Evolutionary conservation across 257 asterid genomes (phyloP).

Genomic region (Solanum bukasovii): DNA sequence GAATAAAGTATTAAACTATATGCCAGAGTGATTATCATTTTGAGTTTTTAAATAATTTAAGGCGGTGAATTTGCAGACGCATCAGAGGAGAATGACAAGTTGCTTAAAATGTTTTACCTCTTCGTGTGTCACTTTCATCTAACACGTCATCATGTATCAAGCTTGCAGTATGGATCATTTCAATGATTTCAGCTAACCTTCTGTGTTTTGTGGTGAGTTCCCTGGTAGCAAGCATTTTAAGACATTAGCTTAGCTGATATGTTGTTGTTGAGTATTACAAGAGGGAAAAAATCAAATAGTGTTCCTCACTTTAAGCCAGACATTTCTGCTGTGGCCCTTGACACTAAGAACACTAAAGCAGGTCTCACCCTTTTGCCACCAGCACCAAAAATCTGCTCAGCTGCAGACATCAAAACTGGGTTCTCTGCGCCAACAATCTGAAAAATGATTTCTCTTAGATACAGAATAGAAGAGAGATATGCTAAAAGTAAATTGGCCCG

Average conservation of each 20-base stretch:
- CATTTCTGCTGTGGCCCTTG: constrained; percentile 85
- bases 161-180: constrained; percentile 98
- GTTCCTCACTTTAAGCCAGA: constrained; percentile 61
- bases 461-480: not conserved
- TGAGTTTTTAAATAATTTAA: not conserved
- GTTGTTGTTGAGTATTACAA: not conserved
- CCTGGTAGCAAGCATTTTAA: constrained; percentile 24
- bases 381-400: constrained; percentile 95
- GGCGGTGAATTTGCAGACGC: not conserved
- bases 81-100: not conserved
- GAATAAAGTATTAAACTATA: not conserved
- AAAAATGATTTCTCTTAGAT: constrained; percentile 17
- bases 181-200: constrained; percentile 92
- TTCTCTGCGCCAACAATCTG: constrained; percentile 98
- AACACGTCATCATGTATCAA: constrained; percentile 91
- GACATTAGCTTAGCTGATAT: not conserved
- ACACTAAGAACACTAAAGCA: constrained; percentile 76
- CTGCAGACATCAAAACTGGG: constrained; percentile 92
- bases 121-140: constrained; percentile 58
- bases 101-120: constrained; percentile 43
- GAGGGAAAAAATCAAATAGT: not conserved
- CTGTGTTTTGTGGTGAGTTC: constrained; percentile 83
- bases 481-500: not conserved
- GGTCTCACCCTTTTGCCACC: constrained; percentile 98
- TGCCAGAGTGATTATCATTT: not conserved